A percentile compares a stretch with the other conserved stretches of the same genome.
Conservation (phyloP, 73 alveolate genomes). For the Blepharisma japonicum region DNA sequence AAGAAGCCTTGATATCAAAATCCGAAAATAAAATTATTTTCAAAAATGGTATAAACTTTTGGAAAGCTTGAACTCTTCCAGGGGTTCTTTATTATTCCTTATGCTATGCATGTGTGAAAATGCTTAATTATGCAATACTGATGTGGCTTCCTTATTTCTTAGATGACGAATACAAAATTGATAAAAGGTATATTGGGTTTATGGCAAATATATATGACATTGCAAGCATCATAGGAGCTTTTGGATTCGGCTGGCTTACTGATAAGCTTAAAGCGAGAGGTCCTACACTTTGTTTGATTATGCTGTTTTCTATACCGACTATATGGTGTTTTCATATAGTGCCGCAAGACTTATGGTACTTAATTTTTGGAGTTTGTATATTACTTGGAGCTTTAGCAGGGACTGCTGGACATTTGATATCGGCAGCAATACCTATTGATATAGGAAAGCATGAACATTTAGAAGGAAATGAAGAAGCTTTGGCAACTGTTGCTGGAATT, state of each 20-base stretch:
- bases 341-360: not conserved
- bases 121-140: slow-evolving; percentile 52
- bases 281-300: slow-evolving; percentile 34
- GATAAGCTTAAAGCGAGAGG: slow-evolving; percentile 45
- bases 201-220: slow-evolving; percentile 43
- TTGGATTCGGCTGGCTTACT: slow-evolving; percentile 43
- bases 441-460: slow-evolving; percentile 49
- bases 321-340: slow-evolving; percentile 19
- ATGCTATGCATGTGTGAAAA: slow-evolving; percentile 48
- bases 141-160: slow-evolving; percentile 59
- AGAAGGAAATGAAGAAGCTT: slow-evolving; percentile 37
- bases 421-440: slow-evolving; percentile 56
- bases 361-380: slow-evolving; percentile 32
- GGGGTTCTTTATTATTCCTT: slow-evolving; percentile 37
- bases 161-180: not conserved
- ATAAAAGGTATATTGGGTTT: slow-evolving; percentile 4
- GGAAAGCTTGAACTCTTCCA: slow-evolving; percentile 40
- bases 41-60: slow-evolving; percentile 31
- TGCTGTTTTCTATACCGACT: slow-evolving; percentile 41
- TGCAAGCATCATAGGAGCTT: slow-evolving; percentile 55
- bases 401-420: slow-evolving; percentile 39
- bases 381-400: slow-evolving; percentile 54
- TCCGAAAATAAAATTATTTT: not conserved
- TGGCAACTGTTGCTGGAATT: slow-evolving; percentile 62
- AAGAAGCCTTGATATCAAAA: not conserved